Evolutionary conservation across 768 basidiomycete species (phyloP), one percentile per base, ranked within the genome.

Genomic region (Phanerodontia chrysosporium): DNA sequence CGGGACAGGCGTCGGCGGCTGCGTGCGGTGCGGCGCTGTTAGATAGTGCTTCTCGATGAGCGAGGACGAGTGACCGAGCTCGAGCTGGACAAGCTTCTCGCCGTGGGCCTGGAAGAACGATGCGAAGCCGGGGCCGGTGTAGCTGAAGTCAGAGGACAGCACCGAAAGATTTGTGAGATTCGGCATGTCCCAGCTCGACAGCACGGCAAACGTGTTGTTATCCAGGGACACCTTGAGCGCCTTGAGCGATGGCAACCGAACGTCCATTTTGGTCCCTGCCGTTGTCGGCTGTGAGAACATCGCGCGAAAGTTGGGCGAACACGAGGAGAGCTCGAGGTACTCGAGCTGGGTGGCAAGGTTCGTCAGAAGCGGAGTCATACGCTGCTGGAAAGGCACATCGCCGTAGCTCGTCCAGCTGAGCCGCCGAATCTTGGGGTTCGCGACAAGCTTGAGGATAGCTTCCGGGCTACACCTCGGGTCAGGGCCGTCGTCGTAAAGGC

Each of bases 351-450:
- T 77, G 0, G 83, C 82, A 3, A 80, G 77, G 42, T 76, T 78
- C 49, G 74, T 73, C 48, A 85, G 74, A 42, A 83, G 76, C 4
- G 82, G 82, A 1, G 76, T 81, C 68, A 83, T 79, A 42, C 81
- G 80, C 24, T 77, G 74, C 58, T 83, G 83, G 60, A 80, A 78
- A 0, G 80, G 79, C 1, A 80, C 74, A 53, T 87, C 85, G 58
- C 84, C 86, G 64, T 90, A 90, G 65, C 83, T 88, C 35, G 88
- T 90, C 80, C 86, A 88, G 25, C 82, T 83, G 14, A 90, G 74
- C 28, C 83, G 74, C 3, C 82, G 80, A 35, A 90, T 80, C 45
- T 78, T 75, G 16, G 82, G 81, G 48, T 73, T 82, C 49, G 78
- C 82, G 61, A 90, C 80, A 12, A 83, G 78, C 10, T 77, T 78